Percentiles rank a stretch among this genome's conserved stretches.
Evolutionary conservation across 2,329 filamentous ascomycete genomes (phyloP).

Genomic region (Aspergillus phoenicis): DNA sequence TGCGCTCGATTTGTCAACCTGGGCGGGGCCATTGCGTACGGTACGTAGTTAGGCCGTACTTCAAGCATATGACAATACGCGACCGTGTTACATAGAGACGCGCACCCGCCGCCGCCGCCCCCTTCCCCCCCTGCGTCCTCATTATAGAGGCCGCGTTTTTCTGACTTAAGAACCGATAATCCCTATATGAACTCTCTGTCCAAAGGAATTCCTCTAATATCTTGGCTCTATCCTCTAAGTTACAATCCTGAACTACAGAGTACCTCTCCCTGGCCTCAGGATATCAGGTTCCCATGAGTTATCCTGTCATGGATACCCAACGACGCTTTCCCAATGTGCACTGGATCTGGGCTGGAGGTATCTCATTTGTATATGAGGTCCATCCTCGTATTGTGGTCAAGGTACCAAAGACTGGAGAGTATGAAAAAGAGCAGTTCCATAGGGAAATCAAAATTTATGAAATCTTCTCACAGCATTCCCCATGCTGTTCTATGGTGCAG

Average conservation of each 20-base stretch:
- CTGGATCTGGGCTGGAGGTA: slow-evolving; percentile 25
- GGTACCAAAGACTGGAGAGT: slow-evolving; percentile 18
- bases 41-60: no score
- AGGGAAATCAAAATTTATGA: background rate
- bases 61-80: no score
- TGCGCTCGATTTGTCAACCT: no score
- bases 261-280: background rate
- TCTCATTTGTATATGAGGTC: slow-evolving; percentile 29
- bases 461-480: slow-evolving; percentile 19
- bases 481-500: slow-evolving; percentile 29
- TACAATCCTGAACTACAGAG: background rate
- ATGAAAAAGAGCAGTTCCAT: background rate
- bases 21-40: no score
- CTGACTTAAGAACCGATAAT: no score
- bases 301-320: slow-evolving; percentile 18
- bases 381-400: slow-evolving; percentile 31
- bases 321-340: slow-evolving; percentile 23
- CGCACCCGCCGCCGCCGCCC: no score
- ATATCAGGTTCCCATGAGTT: background rate
- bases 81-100: no score
- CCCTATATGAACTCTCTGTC: no score
- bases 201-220: background rate
- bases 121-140: no score
- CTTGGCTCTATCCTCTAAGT: background rate
- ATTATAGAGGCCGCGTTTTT: no score